These are phyloP conservation scores for Cadophora malorum DNA, from an alignment of 2,329 filamentous ascomycete species.

Conservation along the genomic window DNA sequence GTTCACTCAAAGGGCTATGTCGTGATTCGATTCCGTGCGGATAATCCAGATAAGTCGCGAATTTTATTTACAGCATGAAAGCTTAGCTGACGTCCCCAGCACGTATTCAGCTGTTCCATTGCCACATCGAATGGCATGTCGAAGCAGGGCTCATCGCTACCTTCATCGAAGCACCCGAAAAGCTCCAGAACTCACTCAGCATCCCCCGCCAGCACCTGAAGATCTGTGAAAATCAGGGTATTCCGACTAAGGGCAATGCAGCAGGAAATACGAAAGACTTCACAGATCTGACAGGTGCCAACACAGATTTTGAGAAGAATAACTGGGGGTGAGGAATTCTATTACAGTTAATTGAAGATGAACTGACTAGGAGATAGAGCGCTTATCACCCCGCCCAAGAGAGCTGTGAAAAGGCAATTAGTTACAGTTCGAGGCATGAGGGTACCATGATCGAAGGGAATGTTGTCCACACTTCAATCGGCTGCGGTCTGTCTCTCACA, in stretches of 20 bases:
- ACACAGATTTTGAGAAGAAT: neutral
- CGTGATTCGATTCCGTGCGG: conserved; percentile 66
- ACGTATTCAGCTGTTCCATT: conserved; percentile 70
- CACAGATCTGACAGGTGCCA: conserved; percentile 61
- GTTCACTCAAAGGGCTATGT: conserved; percentile 69
- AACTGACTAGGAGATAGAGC: neutral
- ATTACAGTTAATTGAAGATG: neutral
- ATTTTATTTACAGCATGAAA: neutral
- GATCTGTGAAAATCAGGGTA: conserved; percentile 46
- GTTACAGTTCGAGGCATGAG: neutral
- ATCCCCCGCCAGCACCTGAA: conserved; percentile 22
- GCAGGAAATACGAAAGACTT: conserved; percentile 62
- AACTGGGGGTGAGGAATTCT: neutral
- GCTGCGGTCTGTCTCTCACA: too few species aligned
- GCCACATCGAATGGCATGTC: conserved; percentile 64
- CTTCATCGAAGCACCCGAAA: conserved; percentile 28
- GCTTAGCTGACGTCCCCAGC: neutral
- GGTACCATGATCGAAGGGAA: neutral
- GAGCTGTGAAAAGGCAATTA: neutral
- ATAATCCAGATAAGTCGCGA: conserved; percentile 58
- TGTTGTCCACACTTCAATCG: neutral
- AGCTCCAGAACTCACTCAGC: conserved; percentile 2
- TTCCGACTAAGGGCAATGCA: conserved; percentile 60
- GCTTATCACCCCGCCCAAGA: conserved; percentile 9
- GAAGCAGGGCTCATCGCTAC: conserved; percentile 46